Evolutionary conservation across 2,329 filamentous ascomycete species (phyloP).

Genomic region (Hymenoscyphus infarciens): DNA sequence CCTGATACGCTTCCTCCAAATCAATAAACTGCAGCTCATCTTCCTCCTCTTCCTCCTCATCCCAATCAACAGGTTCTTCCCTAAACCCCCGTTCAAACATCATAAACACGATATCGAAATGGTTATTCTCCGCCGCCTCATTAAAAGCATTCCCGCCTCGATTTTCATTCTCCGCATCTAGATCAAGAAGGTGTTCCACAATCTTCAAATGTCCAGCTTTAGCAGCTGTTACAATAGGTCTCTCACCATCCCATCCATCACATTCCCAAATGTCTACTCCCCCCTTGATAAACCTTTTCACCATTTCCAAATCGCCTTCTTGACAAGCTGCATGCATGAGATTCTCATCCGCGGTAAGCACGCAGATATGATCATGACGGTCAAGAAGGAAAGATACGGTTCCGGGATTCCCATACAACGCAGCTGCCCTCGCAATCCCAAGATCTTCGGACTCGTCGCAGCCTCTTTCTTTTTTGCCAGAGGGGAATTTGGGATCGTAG

Average conservation of each 20-base stretch:
- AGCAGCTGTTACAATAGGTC: not conserved
- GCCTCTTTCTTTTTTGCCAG: not conserved
- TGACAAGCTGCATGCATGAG: not conserved
- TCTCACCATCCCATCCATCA: not conserved
- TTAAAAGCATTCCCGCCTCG: not conserved
- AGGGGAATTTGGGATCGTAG: not conserved
- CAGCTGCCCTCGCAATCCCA: not conserved
- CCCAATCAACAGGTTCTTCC: not conserved
- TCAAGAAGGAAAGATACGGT: not conserved
- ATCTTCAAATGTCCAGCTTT: not conserved
- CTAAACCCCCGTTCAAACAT: not conserved
- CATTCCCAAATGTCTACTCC: not conserved
- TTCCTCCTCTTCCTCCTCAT: not conserved
- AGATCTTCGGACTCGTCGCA: not conserved
- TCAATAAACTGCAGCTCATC: not conserved
- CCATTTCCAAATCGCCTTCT: not conserved
- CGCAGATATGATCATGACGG: not conserved
- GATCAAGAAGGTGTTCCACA: not conserved
- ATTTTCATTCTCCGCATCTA: not conserved
- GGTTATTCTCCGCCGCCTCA: not conserved
- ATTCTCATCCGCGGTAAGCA: not conserved
- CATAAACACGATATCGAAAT: not conserved
- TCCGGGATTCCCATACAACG: not conserved
- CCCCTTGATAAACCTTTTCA: not conserved
- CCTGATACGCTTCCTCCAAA: not conserved